Evolutionary conservation across 225 moss, liverwort and hornwort genomes (phyloP), one percentile per base, ranked within the genome.

Genomic region (Physcomitrium patens): DNA sequence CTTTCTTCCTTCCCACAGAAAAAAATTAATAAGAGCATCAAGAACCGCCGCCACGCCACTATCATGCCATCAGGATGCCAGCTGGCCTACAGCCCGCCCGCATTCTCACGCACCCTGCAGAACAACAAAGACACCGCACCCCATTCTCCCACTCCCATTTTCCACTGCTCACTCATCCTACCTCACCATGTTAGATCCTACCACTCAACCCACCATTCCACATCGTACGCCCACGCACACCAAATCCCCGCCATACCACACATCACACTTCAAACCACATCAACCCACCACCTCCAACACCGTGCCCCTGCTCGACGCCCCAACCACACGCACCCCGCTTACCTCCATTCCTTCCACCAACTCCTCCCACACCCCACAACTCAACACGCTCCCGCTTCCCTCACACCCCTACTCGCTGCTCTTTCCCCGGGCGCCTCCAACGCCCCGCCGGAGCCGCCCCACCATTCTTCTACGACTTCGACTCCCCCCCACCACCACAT

Each of bases 31-130:
- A 84, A 80, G 86, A 86, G 83, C 87, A 85, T 84, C 80, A 85
- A 81, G 71, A 86, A 88, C 95, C 92, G 92, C 95, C 95, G 91
- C 95, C 95, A 92, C 79, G 76, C 95, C 95, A 95, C 91, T 92
- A 88, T 86, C 92, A 86, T 83, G 92, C 92, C 92, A 89, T 92
- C 91, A 85, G 95, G 91, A 92, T 95, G 85, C 83, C 83, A 79
- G 78, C 95, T 92, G 89, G 95, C 87, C 91, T 87, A 83, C 92
- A 95, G 92, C 95, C 88, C 88, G 91, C 88, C 89, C 85, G 79
- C 89, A 81, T 87, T 92, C 92, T 87, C 83, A 89, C 91, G 89
- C 92, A 92, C 82, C 95, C 91, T 91, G 92, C 91, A 88, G 86
- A 73, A 77, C 83, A 88, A 79, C 81, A 91, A 91, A 87, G 89